A percentile compares a stretch with the other conserved stretches of the same genome.
Evolutionary conservation across 73 alveolate genomes (phyloP).

Genomic region (Tetrahymena borealis): DNA sequence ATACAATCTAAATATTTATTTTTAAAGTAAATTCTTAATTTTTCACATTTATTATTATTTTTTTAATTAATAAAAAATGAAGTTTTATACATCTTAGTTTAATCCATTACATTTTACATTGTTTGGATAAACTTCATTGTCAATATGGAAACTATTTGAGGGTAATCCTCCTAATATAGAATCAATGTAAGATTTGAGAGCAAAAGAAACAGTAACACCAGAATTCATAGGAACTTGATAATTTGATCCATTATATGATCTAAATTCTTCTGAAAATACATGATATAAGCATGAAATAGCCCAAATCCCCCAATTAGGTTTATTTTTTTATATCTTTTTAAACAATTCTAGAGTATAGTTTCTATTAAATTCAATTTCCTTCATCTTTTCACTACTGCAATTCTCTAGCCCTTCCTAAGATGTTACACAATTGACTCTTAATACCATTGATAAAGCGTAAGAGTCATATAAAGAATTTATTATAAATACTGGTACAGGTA

Average conservation of each 20-base stretch:
- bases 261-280: not conserved
- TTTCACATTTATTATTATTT: too few relatives aligned
- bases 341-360: not conserved
- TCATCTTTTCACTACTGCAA: not conserved
- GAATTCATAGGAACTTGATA: not conserved
- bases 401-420: not conserved
- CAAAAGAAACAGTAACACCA: not conserved
- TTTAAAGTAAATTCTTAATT: too few relatives aligned
- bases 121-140: not conserved
- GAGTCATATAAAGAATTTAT: not conserved
- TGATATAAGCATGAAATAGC: not conserved
- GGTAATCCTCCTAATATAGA: not conserved
- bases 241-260: not conserved
- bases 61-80: too few relatives aligned
- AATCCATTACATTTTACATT: not conserved
- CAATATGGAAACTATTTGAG: not conserved
- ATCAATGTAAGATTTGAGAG: not conserved
- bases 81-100: too few relatives aligned
- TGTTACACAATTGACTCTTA: not conserved
- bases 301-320: not conserved
- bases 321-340: too few relatives aligned
- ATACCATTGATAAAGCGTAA: not conserved
- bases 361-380: not conserved
- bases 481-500: not conserved
- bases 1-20: too few relatives aligned